phyloP scores from a whole-genome alignment of 163 green algal species.

The Scenedesmus sp. region DNA sequence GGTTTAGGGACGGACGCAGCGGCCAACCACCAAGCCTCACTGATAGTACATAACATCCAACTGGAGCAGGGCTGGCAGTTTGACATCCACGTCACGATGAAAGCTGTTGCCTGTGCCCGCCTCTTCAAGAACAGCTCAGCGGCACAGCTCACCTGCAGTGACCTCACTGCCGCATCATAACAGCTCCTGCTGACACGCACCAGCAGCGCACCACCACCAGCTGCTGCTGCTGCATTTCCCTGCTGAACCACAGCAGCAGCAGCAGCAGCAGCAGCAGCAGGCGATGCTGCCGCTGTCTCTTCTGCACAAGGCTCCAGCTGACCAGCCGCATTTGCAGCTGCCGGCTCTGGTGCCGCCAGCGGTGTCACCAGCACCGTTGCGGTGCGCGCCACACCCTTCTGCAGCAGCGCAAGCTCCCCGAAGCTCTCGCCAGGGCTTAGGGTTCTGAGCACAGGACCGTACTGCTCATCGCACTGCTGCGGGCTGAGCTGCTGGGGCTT shows the following conservation, averaged over 20 bases:
- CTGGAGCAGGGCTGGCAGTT: too few relatives aligned
- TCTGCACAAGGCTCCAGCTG: neutral
- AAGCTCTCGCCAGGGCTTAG: constrained; percentile 64
- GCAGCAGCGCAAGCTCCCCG: constrained; percentile 70
- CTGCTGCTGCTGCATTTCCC: neutral
- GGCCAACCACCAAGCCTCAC: too few relatives aligned
- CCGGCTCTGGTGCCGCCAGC: constrained; percentile 33
- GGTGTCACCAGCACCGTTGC: constrained; percentile 60
- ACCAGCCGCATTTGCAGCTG: neutral
- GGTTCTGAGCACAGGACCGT: constrained; percentile 57
- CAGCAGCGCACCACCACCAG: constrained; percentile 24
- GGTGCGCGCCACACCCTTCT: constrained; percentile 53
- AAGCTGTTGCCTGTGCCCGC: too few relatives aligned
- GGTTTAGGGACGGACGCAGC: too few relatives aligned
- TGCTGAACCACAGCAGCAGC: neutral
- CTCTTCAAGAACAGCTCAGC: neutral
- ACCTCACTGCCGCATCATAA: constrained; percentile 30
- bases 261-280: neutral
- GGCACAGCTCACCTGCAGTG: constrained; percentile 39
- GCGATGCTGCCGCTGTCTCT: neutral
- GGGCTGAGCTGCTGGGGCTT: constrained; percentile 1
- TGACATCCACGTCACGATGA: too few relatives aligned
- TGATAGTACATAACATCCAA: too few relatives aligned
- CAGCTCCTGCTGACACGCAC: constrained; percentile 44
- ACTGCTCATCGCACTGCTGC: constrained; percentile 43